These are phyloP conservation scores for Tylopilus balloui DNA, from an alignment of 768 basidiomycete genomes.

Conservation along the genomic window DNA sequence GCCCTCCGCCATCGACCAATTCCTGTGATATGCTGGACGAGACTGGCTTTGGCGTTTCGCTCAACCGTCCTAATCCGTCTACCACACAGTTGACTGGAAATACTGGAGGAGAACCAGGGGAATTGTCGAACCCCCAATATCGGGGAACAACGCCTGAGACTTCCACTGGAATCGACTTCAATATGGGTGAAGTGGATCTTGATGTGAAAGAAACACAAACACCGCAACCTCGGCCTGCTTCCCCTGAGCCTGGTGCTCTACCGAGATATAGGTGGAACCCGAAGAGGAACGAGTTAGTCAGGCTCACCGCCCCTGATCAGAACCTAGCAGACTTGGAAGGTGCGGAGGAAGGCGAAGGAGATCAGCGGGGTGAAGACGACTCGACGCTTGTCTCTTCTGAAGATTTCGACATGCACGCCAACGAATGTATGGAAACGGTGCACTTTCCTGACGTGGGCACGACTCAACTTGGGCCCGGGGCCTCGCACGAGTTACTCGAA, in stretches of 20 bases:
- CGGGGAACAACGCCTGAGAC: background rate
- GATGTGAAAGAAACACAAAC: background rate
- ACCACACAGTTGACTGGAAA: background rate
- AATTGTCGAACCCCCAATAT: background rate
- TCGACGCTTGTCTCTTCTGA: constrained; percentile 15
- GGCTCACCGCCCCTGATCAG: background rate
- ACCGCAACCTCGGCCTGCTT: background rate
- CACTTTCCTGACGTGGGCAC: background rate
- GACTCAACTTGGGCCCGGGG: background rate
- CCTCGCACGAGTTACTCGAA: background rate
- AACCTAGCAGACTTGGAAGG: background rate
- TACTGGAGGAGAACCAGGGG: background rate
- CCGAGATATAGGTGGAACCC: constrained; percentile 13
- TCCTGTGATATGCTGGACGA: background rate
- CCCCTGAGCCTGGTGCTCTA: background rate
- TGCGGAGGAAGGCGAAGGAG: background rate
- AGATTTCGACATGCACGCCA: background rate
- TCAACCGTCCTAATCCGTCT: background rate
- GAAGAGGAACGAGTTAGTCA: background rate
- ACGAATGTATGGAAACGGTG: background rate
- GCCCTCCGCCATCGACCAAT: background rate
- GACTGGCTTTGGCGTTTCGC: background rate
- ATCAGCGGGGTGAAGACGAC: constrained; percentile 10
- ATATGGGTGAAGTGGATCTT: background rate
- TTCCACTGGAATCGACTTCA: background rate